These are phyloP conservation scores for Ambrosia artemisiifolia DNA, from an alignment of 129 eudicot genomes.

Conservation along the genomic window DNA sequence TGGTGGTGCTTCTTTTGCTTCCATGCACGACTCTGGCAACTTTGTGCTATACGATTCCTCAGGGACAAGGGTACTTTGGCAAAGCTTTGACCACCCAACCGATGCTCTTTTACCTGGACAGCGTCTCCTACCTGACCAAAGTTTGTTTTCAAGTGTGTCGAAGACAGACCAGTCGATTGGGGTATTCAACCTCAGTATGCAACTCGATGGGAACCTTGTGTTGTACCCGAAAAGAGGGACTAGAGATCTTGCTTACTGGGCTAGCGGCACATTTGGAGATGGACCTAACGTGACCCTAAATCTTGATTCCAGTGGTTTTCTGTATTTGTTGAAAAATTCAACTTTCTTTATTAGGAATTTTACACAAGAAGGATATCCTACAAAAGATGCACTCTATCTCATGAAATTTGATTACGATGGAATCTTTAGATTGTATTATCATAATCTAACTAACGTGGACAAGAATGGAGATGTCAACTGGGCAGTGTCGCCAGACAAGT, in stretches of 20 bases:
- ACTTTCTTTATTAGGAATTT: slow-evolving; percentile 9
- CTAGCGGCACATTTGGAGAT: background rate
- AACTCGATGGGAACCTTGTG: slow-evolving; percentile 47
- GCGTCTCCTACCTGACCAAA: slow-evolving; percentile 12
- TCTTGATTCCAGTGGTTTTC: slow-evolving; percentile 33
- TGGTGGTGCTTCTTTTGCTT: slow-evolving; percentile 25
- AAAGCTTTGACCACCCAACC: slow-evolving; percentile 43
- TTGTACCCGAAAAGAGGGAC: slow-evolving; percentile 25
- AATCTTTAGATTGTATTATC: slow-evolving; percentile 36
- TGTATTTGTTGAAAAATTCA: slow-evolving; percentile 29
- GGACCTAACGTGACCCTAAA: slow-evolving; percentile 30
- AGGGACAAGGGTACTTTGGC: slow-evolving; percentile 27
- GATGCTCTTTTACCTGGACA: slow-evolving; percentile 40
- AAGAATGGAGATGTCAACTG: slow-evolving; percentile 13
- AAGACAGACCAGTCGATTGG: slow-evolving; percentile 23
- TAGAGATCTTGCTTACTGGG: slow-evolving; percentile 6
- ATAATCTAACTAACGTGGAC: background rate
- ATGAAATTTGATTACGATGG: slow-evolving; percentile 44
- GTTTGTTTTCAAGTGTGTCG: slow-evolving; percentile 27
- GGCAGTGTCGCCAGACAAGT: slow-evolving; percentile 15
- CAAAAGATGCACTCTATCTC: slow-evolving; percentile 23
- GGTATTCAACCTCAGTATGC: slow-evolving; percentile 42
- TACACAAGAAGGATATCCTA: slow-evolving; percentile 13
- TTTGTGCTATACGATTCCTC: slow-evolving; percentile 24
- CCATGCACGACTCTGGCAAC: slow-evolving; percentile 50